Base-by-base conservation (phyloP, 768 basidiomycete species). In the Kwoniella newhampshirensis region DNA sequence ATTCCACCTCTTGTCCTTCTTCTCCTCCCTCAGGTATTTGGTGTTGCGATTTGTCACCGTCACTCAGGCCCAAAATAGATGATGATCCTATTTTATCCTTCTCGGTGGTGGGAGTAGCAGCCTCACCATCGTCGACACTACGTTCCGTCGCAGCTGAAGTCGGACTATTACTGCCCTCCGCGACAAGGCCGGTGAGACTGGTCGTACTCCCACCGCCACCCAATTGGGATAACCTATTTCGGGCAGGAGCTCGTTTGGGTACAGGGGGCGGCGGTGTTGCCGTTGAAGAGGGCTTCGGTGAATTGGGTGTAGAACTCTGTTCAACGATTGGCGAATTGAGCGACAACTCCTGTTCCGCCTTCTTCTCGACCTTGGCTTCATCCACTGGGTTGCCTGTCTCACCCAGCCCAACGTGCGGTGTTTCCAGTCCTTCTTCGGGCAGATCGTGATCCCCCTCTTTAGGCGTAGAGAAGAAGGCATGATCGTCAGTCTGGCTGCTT, bases 391-490 rank as follows among this genome's bases (percentile, higher is more conserved):
- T 41, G 15, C 37, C 41, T n/a, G n/a, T n/a, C 44, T 42, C 28
- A 20, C 25, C 44, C 13, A 17, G 18, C n/a, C n/a, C n/a, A n/a
- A 18, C 30, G 9, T 17, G 13, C 35, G 43, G 36, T 15, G 41
- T 39, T 20, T 42, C 44, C 12, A 50, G 39, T 27, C 46, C 54
- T 3, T 54, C 45, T 17, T 60, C 43, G 1, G 57, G 48, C 23
- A 71, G 46, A 6, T 66, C 64, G 13, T 49, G 27, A 23, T 49
- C 48, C 3, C 39, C 50, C 13, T 62, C 64, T 51, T 66, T 63
- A 0, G 70, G 70, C 23, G 70, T 71, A 13, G 56, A 62, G 54
- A 71, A 71, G 4, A 32, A 28, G 15, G 55, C 60, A 20, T 62
- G 62, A 32, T 64, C 64, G 7, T 64, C 65, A 12, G 54, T 51